Conservation (phyloP, 306 rosid species). For the Fagus sylvatica region DNA sequence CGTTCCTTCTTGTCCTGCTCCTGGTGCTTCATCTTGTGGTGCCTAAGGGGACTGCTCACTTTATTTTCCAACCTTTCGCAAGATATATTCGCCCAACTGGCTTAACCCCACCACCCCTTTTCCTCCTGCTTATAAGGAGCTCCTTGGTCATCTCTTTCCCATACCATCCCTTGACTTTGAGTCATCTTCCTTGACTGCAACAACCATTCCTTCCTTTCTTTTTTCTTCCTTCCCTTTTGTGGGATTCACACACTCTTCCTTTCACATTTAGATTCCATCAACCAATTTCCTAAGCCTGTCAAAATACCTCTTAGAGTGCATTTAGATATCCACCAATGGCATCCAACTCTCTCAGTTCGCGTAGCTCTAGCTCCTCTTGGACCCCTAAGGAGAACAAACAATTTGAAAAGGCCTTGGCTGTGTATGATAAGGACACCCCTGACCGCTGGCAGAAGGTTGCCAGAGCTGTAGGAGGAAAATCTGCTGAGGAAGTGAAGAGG, state of each 20-base stretch:
- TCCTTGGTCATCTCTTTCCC: conserved; percentile 26
- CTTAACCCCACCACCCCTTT: conserved; percentile 41
- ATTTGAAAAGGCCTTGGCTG: conserved; percentile 74
- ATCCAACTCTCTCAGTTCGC: conserved; percentile 36
- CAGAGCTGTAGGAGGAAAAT: conserved; percentile 57
- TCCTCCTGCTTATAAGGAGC: conserved; percentile 56
- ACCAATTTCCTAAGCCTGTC: conserved; percentile 1
- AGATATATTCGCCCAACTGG: conserved; percentile 58
- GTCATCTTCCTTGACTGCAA: conserved; percentile 21
- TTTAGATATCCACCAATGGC: conserved; percentile 40
- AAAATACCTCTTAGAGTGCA: not conserved
- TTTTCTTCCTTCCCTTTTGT: conserved; percentile 5
- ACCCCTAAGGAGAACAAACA: conserved; percentile 61
- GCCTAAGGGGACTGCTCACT: conserved; percentile 42
- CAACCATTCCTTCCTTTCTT: conserved; percentile 6
- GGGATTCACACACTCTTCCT: conserved; percentile 3
- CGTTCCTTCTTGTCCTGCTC: conserved; percentile 27
- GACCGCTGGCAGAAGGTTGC: conserved; percentile 87
- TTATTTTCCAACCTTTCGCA: conserved; percentile 42
- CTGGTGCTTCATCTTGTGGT: conserved; percentile 33
- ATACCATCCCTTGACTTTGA: conserved; percentile 38
- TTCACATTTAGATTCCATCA: not conserved
- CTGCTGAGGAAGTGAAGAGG: conserved; percentile 70
- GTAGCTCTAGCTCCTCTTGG: conserved; percentile 58
- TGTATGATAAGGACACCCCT: conserved; percentile 65